These are phyloP conservation scores for Eucalyptus pauciflora DNA, from an alignment of 345 rosid genomes.

Conservation along the genomic window DNA sequence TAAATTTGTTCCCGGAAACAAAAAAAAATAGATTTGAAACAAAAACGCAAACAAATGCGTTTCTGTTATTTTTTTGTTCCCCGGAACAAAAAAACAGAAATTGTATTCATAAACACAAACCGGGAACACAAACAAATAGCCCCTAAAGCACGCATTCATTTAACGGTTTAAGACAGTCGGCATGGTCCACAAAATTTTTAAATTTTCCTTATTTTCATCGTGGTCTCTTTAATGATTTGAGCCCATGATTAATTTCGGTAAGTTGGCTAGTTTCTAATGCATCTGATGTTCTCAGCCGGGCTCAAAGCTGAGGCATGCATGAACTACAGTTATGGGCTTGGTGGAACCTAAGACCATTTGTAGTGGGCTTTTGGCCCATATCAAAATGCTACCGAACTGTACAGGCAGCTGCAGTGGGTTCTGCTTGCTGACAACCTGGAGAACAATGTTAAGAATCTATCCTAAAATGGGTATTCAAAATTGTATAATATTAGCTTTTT, in stretches of 20 bases:
- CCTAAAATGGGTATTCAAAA: fast-evolving
- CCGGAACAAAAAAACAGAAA: too few species aligned
- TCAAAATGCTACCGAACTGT: not conserved
- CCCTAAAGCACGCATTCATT: too few species aligned
- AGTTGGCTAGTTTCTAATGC: not conserved
- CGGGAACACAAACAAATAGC: too few species aligned
- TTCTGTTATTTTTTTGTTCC: too few species aligned
- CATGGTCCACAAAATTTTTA: not conserved
- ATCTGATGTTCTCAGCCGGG: not conserved
- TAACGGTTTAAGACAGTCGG: too few species aligned
- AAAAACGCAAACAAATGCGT: too few species aligned
- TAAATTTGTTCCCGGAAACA: too few species aligned
- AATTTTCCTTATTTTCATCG: not conserved
- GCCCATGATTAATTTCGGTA: not conserved
- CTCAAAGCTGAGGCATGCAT: not conserved
- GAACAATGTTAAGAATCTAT: not conserved
- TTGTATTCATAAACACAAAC: too few species aligned
- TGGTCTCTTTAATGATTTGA: not conserved
- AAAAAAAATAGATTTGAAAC: too few species aligned
- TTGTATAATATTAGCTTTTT: not conserved
- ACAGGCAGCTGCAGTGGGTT: not conserved
- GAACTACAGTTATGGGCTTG: not conserved
- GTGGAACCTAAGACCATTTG: not conserved
- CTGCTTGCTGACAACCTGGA: not conserved
- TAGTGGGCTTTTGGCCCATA: not conserved